These are phyloP conservation scores for carrot (Daucus carota) DNA, from an alignment of 129 eudicot genomes.

Conservation along the genomic window DNA sequence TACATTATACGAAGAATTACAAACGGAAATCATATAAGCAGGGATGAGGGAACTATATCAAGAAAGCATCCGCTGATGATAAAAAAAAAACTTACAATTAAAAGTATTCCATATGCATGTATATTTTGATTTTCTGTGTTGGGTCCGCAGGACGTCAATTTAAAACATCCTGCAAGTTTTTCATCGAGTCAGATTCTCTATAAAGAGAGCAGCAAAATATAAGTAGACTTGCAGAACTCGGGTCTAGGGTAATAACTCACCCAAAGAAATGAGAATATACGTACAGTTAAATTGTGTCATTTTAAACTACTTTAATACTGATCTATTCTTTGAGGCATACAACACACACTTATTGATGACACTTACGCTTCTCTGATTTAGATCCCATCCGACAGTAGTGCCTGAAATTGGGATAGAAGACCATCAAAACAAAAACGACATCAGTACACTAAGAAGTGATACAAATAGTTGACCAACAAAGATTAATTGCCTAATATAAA, in stretches of 20 bases:
- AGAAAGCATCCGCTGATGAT: not conserved
- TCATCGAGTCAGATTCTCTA: conserved; percentile 9
- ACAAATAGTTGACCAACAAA: not conserved
- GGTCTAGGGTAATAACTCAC: conserved; percentile 1
- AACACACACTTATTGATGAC: not conserved
- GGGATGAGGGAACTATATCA: not conserved
- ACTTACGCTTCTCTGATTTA: conserved; percentile 72
- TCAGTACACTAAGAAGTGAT: not conserved
- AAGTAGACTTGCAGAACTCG: not conserved
- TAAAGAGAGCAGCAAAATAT: not conserved
- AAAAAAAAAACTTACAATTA: conserved; percentile 57
- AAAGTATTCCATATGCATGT: conserved; percentile 86
- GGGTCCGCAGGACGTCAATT: conserved; percentile 61
- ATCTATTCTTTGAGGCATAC: conserved; percentile 6
- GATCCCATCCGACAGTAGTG: conserved; percentile 87
- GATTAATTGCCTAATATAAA: not conserved
- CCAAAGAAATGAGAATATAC: not conserved
- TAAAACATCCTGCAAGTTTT: conserved; percentile 73
- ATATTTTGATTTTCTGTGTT: conserved; percentile 71
- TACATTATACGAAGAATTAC: not conserved
- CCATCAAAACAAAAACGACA: not conserved
- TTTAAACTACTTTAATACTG: conserved; percentile 4
- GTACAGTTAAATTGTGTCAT: conserved; percentile 4
- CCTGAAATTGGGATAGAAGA: conserved; percentile 35
- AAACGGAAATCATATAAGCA: not conserved